Evolutionary conservation across 2,329 filamentous ascomycete genomes (phyloP), one percentile per base, ranked within the genome.

Genomic region (Penicillium sp.): DNA sequence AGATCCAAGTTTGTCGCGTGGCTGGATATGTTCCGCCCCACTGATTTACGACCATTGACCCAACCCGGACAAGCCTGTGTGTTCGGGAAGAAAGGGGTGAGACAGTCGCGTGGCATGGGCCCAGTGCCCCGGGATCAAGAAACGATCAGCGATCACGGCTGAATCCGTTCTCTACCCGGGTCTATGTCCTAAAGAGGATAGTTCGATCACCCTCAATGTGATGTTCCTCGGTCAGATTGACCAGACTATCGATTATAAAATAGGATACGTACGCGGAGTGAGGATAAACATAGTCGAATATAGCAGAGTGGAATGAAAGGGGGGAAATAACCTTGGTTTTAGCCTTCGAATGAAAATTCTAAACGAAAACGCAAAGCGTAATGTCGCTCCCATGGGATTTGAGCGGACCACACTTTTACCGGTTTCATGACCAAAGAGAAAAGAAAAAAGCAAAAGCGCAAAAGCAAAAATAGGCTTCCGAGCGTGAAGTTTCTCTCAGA

Each of bases 141-240:
- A 42, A 33, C 43, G 48, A 51, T 51, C 44, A 48, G 44, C 48
- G 48, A 51, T 51, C 49, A 48, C 49, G 49, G 49, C 49, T 51
- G 49, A 51, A 40, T 48, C 49, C 49, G 49, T 39, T 47, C 28
- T 32, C 10, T 51, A 48, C 45, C 49, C 49, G 49, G 49, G 33
- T 43, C 49, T 51, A 51, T 51, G 33, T 29, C 45, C 45, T 15
- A 48, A 51, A 51, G 28, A 41, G 49, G 49, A 47, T 51, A 51
- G 43, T 26, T 47, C 26, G 37, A 51, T 47, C 43, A 33, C 17
- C 8, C 4, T 43, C 34, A 4, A 41, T 4, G 19, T 37, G 21
- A 17, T n/a, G 19, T 37, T 15, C 19, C 31, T 50, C n/a, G 38
- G 37, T 32, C 26, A 26, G 21, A 45, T 49, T 19, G 41, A 39